Conservation (phyloP, 2,329 filamentous ascomycete species). For the Claviceps maximensis region DNA sequence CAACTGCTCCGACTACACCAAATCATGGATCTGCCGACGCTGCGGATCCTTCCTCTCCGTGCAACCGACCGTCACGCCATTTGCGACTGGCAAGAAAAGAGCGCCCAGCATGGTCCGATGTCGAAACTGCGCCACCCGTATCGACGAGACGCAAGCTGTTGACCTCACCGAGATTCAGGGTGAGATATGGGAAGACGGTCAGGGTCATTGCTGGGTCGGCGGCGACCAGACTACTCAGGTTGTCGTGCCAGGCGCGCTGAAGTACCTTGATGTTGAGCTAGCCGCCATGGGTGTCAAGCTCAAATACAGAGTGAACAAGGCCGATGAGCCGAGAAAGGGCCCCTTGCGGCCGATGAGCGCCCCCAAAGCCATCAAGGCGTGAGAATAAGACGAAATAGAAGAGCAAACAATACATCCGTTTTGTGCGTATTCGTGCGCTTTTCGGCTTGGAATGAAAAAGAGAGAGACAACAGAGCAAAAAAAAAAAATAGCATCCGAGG, state of each 20-base stretch:
- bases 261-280: constrained; percentile 87
- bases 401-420: background rate
- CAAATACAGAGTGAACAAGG: constrained; percentile 58
- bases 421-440: background rate
- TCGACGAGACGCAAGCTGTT: constrained; percentile 44
- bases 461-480: too few relatives aligned
- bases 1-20: constrained; percentile 91
- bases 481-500: too few relatives aligned
- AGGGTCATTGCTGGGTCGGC: constrained; percentile 71
- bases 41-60: constrained; percentile 88
- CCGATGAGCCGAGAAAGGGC: constrained; percentile 50
- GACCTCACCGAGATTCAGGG: constrained; percentile 45
- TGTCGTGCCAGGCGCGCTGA: constrained; percentile 82
- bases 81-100: constrained; percentile 46
- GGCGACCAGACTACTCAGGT: constrained; percentile 86
- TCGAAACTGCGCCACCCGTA: constrained; percentile 56
- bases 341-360: constrained; percentile 28
- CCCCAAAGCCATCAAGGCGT: constrained; percentile 7
- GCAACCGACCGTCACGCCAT: constrained; percentile 61
- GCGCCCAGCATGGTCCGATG: constrained; percentile 62
- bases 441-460: background rate
- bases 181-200: constrained; percentile 86
- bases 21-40: constrained; percentile 74
- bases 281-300: constrained; percentile 93
- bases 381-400: background rate